Base-by-base conservation (phyloP, 2,329 filamentous ascomycete species). In the Tolypocladium pustulatum region DNA sequence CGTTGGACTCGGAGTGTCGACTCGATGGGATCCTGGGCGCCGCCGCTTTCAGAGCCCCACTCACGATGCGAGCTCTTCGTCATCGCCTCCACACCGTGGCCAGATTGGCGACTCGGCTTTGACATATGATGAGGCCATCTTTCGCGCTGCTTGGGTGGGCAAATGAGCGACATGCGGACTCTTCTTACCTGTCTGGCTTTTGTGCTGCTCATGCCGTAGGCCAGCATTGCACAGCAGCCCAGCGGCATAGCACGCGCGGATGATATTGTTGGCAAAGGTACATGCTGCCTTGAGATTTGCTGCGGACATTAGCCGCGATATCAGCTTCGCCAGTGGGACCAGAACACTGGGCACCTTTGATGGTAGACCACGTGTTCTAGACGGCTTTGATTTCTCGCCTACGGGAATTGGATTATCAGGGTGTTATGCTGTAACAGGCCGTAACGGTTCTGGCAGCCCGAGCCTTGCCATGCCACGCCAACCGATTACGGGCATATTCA, bases 41-140 rank as follows among this genome's bases (percentile, higher is more conserved):
- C 63, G 56, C 38, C 63, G 61, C 20, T 61, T 61, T 37, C 61
- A 64, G 30, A 63, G 63, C 37, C 59, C 59, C 27, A 38, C 55
- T 5, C 43, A 58, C 32, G 61, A 27, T 30, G 60, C 59, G 5
- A 40, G 27, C 8, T 51, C 43, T 6, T 59, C 64, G 6, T 63
- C 65, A 7, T 60, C 64, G 7, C 63, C 65, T 13, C 58, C 56
- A n/a, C 64, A 64, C 17, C 66, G 64, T 30, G 70, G 67, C 27
- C 69, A 69, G 54, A 67, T 70, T 57, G 69, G 74, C 27, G 65
- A 68, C 54, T 69, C 70, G 2, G 68, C 72, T 8, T 68, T 68
- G 37, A 70, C 59, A 55, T 75, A 74, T 43, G 68, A 75, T 57
- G 68, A 71, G 13, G 67, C 72, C 3, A 70, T 73, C 55, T 64